Base-by-base conservation (phyloP, 1,139 yeast genomes). In the Candida buenavistaensis region DNA sequence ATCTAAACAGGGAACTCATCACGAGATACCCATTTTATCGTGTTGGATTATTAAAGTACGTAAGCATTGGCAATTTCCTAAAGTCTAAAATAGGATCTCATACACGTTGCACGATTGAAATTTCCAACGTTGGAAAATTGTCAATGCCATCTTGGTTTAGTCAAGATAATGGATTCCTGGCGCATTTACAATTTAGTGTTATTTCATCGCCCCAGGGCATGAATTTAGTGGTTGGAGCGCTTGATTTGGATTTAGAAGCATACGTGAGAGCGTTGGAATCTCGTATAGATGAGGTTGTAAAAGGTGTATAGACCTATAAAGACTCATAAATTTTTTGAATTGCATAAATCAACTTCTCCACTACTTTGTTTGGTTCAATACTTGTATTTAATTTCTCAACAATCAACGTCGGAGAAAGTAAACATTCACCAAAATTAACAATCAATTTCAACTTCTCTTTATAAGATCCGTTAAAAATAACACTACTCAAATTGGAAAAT, bases 401-500 rank as follows among this genome's bases (percentile, higher is more conserved):
- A 24, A 30, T 37, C 14, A 32, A 33, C 19, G 38, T 39, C 8
- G 48, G 33, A 15, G 34, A 21, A 26, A 39, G 41, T 12, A 54
- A 44, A 7, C 34, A 26, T 16, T 54, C 52, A 28, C 55, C 46
- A 33, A 60, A 51, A 10, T 51, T 40, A 6, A 57, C 46, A n/a
- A 60, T 47, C 27, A 55, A 40, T 14, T 41, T 46, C 13, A 58
- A 48, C 38, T 59, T 63, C 35, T 64, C 68, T 32, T 61, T 62
- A 37, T 66, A 65, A 1, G 67, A 46, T 0, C 72, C 72, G 34
- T 55, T 40, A 8, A 45, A 30, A 2, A 65, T 35, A 1, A 64
- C 49, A 1, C 63, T 49, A 23, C 67, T 52, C 14, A 64, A 35
- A 1, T 55, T 53, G 16, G 45, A 43, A 28, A 46, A 44, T 21